Base-by-base conservation (phyloP, 306 rosid species). In the Quercus cerris region DNA sequence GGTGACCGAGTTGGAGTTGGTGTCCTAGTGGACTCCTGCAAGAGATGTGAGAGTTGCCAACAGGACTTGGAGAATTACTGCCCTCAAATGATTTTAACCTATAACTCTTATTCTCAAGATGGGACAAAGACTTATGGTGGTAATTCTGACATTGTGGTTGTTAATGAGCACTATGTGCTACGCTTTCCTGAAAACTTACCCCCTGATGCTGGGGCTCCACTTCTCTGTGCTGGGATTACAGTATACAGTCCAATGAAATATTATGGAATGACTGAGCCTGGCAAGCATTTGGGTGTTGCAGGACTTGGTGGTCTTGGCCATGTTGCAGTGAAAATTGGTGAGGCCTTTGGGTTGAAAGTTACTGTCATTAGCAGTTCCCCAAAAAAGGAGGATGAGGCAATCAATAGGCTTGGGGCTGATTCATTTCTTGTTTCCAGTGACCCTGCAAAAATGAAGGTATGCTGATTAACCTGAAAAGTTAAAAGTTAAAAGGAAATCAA, bases 291-390 rank as follows among this genome's bases (percentile, higher is more conserved):
- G 84, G 99, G 99, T 38, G 97, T 94, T 81, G 97, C 90, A 15
- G 97, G 97, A 56, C 98, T 94, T 63, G 98, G 98, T 77, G 98
- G 98, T 66, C 86, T 94, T 70, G 97, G 98, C 62, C 97, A 94
- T 81, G 85, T 94, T 73, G 98, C 98, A 18, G 90, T 94, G 64
- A 94, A 91, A 80, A 25, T 94, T 7, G 97, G 87, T 0, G 92
- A 94, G 87, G 99, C 99, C 10, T 93, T 92, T 84, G 99, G 99
- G 59, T 85, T 93, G 75, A 94, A 93, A 87, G 99, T 94, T 75
- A 94, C 97, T n/a, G 97, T 91, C 70, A 93, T 94, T 33, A 94
- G 99, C 78, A 71, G 89, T 77, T 90, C 99, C 44, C 89, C 91
- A 0, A 27, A 55, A 51, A 94, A 94, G 87, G 77, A 90, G 86